Percentiles rank a stretch among this genome's conserved stretches.
phyloP scores from a whole-genome alignment of 78 protist species.

The Polysphondylium violaceum region DNA sequence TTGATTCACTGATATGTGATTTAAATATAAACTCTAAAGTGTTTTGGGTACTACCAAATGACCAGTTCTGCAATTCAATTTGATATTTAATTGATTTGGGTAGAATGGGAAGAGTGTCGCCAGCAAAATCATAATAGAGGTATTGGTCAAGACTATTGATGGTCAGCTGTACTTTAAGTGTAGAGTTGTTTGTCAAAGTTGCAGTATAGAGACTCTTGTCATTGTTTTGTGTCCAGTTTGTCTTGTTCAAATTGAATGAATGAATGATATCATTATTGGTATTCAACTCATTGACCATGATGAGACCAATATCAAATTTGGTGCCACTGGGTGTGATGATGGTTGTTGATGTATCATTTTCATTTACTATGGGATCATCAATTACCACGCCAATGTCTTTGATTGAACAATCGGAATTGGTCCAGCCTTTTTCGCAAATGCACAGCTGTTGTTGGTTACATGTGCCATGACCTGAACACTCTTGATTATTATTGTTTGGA shows the following conservation, averaged over 20 bases:
- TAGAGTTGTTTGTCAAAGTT: background rate
- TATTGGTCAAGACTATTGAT: background rate
- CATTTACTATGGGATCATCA: background rate
- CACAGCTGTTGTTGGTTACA: background rate
- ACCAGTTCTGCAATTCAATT: conserved; percentile 16
- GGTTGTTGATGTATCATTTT: background rate
- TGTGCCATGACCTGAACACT: conserved; percentile 6
- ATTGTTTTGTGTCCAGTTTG: background rate
- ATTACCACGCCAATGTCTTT: too few relatives aligned
- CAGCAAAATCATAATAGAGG: conserved; percentile 23
- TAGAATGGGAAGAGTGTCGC: conserved; percentile 11
- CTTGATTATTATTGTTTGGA: background rate
- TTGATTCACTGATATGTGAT: background rate
- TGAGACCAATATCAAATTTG: conserved; percentile 1
- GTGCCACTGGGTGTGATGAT: background rate
- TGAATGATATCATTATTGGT: background rate
- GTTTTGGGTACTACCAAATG: background rate
- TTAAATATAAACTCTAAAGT: background rate
- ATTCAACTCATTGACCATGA: background rate
- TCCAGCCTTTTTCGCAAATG: background rate
- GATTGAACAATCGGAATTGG: conserved; percentile 3
- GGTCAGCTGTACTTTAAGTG: conserved; percentile 4
- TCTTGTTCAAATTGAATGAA: background rate
- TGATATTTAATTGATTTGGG: conserved; percentile 37
- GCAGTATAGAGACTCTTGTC: background rate